Evolutionary conservation across 1,284 basidiomycete genomes (phyloP).

Genomic region (Ustilago bromivora): DNA sequence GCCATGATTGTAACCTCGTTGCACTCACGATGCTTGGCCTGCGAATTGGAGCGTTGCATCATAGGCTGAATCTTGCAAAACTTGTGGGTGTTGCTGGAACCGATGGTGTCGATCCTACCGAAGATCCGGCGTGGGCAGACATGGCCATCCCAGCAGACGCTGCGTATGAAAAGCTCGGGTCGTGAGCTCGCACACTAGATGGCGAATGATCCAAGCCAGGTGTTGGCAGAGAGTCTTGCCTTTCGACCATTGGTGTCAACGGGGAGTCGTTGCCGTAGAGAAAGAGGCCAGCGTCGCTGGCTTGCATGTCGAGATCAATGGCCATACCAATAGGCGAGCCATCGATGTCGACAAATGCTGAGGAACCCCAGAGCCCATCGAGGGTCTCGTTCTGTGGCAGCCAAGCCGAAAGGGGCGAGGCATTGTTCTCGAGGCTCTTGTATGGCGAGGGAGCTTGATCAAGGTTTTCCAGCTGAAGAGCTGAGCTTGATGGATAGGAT

Average conservation of each 20-base stretch:
- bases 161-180: background rate
- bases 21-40: background rate
- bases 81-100: constrained; percentile 21
- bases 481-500: background rate
- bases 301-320: constrained; percentile 12
- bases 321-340: background rate
- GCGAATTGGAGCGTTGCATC: background rate
- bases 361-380: background rate
- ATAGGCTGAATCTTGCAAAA: background rate
- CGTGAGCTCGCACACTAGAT: background rate
- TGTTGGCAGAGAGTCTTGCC: constrained; percentile 16
- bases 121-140: background rate
- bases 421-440: background rate
- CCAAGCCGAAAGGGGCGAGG: constrained; percentile 8
- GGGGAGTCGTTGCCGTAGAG: background rate
- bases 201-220: constrained; percentile 23
- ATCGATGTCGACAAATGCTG: constrained; percentile 4
- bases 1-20: background rate
- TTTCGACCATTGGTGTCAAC: background rate
- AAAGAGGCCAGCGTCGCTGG: background rate
- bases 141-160: background rate
- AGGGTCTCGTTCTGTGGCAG: constrained; percentile 1
- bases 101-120: constrained; percentile 18
- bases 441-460: background rate
- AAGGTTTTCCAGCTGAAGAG: background rate